Conservation (phyloP, 2,329 filamentous ascomycete genomes). For the Fusarium newnesense region DNA sequence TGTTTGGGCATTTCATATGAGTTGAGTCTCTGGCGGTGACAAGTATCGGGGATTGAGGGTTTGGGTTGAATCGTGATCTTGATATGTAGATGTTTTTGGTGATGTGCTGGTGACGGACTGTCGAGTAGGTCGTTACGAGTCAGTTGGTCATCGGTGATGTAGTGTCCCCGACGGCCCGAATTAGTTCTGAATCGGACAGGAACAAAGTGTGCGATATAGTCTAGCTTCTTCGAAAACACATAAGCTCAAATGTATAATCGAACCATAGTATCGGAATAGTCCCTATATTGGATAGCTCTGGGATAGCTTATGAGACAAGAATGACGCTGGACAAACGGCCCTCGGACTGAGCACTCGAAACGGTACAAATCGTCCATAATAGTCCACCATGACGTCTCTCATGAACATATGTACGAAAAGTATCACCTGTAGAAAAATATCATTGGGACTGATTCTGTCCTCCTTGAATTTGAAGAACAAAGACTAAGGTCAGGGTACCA, state of each 20-base stretch:
- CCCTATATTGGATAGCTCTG: not conserved
- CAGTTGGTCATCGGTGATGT: not conserved
- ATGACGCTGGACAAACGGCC: not conserved
- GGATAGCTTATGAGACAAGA: not conserved
- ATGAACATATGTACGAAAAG: not conserved
- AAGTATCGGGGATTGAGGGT: not conserved
- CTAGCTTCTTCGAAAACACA: not conserved
- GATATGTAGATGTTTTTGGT: not conserved
- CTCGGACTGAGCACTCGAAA: not conserved
- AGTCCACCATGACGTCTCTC: not conserved
- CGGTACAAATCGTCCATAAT: not conserved
- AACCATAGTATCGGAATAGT: not conserved
- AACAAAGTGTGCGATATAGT: not conserved
- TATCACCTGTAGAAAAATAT: not conserved
- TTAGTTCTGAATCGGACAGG: not conserved
- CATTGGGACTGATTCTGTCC: not conserved
- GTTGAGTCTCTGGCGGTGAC: conserved; percentile 6
- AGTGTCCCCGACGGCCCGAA: not conserved
- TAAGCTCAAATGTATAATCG: not conserved
- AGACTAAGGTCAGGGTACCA: not conserved
- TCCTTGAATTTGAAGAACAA: not conserved
- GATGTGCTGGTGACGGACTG: not conserved
- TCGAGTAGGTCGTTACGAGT: not conserved
- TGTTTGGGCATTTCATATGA: not conserved
- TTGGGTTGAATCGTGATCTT: not conserved